These are phyloP conservation scores for Malus hybrid DNA, from an alignment of 331 rosid species.

Conservation along the genomic window DNA sequence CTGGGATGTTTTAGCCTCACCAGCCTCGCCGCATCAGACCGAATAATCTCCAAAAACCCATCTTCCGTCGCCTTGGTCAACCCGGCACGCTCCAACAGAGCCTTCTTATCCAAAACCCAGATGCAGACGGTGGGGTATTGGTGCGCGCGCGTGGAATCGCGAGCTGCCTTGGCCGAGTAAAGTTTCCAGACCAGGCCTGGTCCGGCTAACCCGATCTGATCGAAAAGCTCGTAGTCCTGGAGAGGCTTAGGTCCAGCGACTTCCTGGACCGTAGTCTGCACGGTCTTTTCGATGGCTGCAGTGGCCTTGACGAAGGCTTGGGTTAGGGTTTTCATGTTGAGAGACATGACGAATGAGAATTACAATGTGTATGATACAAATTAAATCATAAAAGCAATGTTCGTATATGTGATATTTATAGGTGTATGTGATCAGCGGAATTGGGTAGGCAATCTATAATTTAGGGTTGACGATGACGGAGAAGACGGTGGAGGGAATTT, in stretches of 20 bases:
- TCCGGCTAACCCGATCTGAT: constrained; percentile 97
- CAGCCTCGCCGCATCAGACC: constrained; percentile 76
- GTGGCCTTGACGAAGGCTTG: constrained; percentile 97
- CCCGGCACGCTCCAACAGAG: constrained; percentile 64
- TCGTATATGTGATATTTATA: not conserved
- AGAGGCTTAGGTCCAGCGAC: constrained; percentile 98
- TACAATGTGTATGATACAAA: not conserved
- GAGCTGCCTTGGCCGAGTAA: constrained; percentile 68
- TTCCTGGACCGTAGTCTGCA: constrained; percentile 93
- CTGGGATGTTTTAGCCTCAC: constrained; percentile 90
- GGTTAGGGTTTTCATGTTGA: constrained; percentile 93
- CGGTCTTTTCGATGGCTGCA: constrained; percentile 86
- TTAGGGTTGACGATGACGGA: not conserved
- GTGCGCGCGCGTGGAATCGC: constrained; percentile 68
- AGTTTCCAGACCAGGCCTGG: constrained; percentile 83
- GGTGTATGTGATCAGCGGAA: not conserved
- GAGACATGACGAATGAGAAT: constrained; percentile 39
- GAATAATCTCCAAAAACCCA: constrained; percentile 68
- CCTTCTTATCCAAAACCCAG: constrained; percentile 84
- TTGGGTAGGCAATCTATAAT: constrained; percentile 3
- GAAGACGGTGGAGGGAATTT: constrained; percentile 1
- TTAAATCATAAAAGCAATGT: not conserved
- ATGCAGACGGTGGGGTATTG: constrained; percentile 90
- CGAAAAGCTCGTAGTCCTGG: constrained; percentile 84
- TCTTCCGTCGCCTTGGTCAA: constrained; percentile 78